Evolutionary conservation across 2,329 filamentous ascomycete genomes (phyloP).

Genomic region (Niveomyces coronatus): DNA sequence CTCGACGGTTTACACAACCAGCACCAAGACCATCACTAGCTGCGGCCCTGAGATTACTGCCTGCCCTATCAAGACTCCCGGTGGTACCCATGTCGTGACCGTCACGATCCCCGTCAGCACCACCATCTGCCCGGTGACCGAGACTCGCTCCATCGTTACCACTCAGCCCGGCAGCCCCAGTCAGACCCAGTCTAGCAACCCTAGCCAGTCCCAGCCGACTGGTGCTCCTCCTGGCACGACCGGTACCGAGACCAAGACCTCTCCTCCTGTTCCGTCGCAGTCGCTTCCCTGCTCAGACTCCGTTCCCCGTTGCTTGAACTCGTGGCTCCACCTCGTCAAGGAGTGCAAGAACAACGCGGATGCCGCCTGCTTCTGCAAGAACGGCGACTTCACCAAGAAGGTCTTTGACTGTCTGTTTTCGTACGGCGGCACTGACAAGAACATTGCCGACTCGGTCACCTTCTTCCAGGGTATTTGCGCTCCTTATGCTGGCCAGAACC

Average conservation of each 20-base stretch:
- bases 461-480: constrained; percentile 93
- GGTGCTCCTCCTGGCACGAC: constrained; percentile 17
- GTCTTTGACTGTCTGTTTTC: constrained; percentile 73
- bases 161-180: constrained; percentile 12
- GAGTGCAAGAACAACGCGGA: constrained; percentile 80
- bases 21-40: constrained; percentile 38
- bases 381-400: constrained; percentile 61
- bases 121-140: constrained; percentile 52
- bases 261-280: constrained; percentile 15
- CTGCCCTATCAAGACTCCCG: constrained; percentile 36
- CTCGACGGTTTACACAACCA: constrained; percentile 41
- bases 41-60: constrained; percentile 35
- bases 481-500: constrained; percentile 61
- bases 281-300: constrained; percentile 52
- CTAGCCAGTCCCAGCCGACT: neutral
- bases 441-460: constrained; percentile 60
- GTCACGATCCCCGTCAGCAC: constrained; percentile 47
- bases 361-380: constrained; percentile 75
- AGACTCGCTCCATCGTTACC: constrained; percentile 22
- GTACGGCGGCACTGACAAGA: constrained; percentile 48
- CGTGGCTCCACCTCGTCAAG: constrained; percentile 61
- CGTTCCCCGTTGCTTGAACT: constrained; percentile 84
- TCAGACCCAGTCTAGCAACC: constrained; percentile 9
- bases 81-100: constrained; percentile 37
- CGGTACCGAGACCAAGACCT: constrained; percentile 21